These are phyloP conservation scores for Phytophthora lateralis DNA, from an alignment of 352 stramenopile genomes.

Conservation along the genomic window DNA sequence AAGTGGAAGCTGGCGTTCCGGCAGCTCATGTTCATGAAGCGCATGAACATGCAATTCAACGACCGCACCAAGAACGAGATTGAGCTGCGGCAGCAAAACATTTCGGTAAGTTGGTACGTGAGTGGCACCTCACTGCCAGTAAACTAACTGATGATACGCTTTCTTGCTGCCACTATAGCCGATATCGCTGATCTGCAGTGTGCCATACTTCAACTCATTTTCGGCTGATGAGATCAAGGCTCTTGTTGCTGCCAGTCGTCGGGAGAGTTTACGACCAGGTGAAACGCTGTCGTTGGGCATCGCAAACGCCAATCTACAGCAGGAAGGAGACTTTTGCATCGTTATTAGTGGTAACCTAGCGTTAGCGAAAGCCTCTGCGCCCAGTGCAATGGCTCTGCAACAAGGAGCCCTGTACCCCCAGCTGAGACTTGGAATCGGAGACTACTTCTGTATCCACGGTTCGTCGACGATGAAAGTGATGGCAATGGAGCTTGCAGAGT, in stretches of 20 bases:
- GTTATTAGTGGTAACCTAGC: slow-evolving; percentile 65
- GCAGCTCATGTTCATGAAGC: slow-evolving; percentile 86
- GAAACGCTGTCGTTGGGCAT: slow-evolving; percentile 46
- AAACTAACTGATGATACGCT: neutral
- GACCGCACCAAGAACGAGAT: slow-evolving; percentile 82
- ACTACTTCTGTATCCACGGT: slow-evolving; percentile 59
- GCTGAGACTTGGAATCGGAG: slow-evolving; percentile 68
- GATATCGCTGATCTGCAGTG: slow-evolving; percentile 72
- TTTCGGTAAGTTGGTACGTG: slow-evolving; percentile 45
- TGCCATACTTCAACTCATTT: slow-evolving; percentile 79
- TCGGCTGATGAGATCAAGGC: slow-evolving; percentile 56
- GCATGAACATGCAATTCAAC: slow-evolving; percentile 84
- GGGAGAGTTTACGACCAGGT: slow-evolving; percentile 51
- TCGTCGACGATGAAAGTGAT: slow-evolving; percentile 64
- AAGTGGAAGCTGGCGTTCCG: slow-evolving; percentile 80
- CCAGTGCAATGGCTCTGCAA: slow-evolving; percentile 50
- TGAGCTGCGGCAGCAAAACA: slow-evolving; percentile 77
- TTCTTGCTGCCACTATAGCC: slow-evolving; percentile 35
- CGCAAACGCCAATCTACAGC: slow-evolving; percentile 7
- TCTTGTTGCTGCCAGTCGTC: slow-evolving; percentile 52
- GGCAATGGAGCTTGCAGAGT: slow-evolving; percentile 72
- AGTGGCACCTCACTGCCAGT: neutral
- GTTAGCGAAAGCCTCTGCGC: slow-evolving; percentile 33
- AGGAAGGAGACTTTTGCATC: slow-evolving; percentile 63
- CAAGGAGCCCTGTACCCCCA: slow-evolving; percentile 60